Evolutionary conservation across 768 basidiomycete species (phyloP).

Genomic region (Boletus eberwhitei): DNA sequence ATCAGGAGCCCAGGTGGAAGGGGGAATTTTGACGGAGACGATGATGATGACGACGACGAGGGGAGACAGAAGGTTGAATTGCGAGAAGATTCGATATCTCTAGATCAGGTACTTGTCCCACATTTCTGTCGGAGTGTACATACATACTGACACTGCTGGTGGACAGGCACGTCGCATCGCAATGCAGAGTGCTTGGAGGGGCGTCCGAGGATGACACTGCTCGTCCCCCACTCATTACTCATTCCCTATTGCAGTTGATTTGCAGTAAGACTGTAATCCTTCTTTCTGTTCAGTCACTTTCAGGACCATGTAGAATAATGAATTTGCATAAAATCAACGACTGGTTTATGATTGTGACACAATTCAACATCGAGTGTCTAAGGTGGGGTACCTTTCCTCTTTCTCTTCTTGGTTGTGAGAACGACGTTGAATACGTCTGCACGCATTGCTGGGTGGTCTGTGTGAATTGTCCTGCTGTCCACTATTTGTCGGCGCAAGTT

Average conservation of each 20-base stretch:
- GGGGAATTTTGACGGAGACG: constrained; percentile 50
- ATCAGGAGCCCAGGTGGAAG: constrained; percentile 48
- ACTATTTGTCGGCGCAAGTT: not conserved
- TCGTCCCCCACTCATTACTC: not conserved
- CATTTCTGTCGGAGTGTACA: not conserved
- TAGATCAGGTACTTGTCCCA: constrained; percentile 73
- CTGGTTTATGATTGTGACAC: constrained; percentile 1
- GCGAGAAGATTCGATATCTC: constrained; percentile 78
- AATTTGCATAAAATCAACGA: constrained; percentile 10
- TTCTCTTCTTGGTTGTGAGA: constrained; percentile 15
- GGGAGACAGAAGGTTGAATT: constrained; percentile 73
- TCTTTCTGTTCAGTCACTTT: constrained; percentile 13
- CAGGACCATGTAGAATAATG: constrained; percentile 29
- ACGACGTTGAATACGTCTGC: not conserved
- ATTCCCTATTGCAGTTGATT: constrained; percentile 11
- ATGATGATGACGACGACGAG: constrained; percentile 70
- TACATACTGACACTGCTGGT: constrained; percentile 6
- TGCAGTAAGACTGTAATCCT: constrained; percentile 3
- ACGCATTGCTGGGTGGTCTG: not conserved
- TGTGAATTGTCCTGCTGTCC: constrained; percentile 6
- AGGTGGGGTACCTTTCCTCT: constrained; percentile 18
- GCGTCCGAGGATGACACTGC: constrained; percentile 49
- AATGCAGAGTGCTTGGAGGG: constrained; percentile 88
- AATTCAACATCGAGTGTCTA: constrained; percentile 2
- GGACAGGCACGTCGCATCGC: constrained; percentile 75